Base-by-base conservation (phyloP, 2,329 filamentous ascomycete species). In the Claviceps arundinis region DNA sequence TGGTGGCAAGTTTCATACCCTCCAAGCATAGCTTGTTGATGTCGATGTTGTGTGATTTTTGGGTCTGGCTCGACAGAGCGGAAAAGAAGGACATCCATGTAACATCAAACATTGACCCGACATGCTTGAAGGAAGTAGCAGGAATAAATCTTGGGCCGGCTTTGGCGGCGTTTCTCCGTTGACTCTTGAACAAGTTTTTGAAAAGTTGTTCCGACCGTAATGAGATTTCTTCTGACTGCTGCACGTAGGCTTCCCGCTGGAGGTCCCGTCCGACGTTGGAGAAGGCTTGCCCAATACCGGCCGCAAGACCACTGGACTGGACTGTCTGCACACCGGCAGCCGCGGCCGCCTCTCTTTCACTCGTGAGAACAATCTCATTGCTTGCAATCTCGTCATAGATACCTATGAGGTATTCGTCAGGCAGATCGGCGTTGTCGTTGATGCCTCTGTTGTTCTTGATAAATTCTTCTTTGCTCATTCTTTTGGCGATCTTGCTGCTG, bases 41-140 rank as follows among this genome's bases (percentile, higher is more conserved):
- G 58, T 96, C 89, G 4, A 95, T 74, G 61, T 96, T 96, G 59
- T 95, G 87, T 0, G 88, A 86, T 63, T 95, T 90, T 60, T 97
- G 93, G 65, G 93, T 90, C 59, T 94, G 87, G 49, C 87, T 90
- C 1, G 91, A 96, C 26, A 98, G 77, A 0, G 90, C 90, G 5
- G 91, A 97, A 62, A 98, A 85, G 67, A 96, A 94, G 9, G 91
- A 95, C 91, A 97, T 98, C 93, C 93, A 98, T 0, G 89, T 94
- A 24, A 95, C 89, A 61, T 95, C 90, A 63, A 98, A 97, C 93
- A 98, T 98, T 0, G 93, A 89, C 0, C 93, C 93, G 48, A 96
- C 87, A 65, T 98, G 93, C 60, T 89, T 91, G 65, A 89, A 90
- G 0, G 90, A 97, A 1, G 89, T 93, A 3, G 93, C 93, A 1